Evolutionary conservation across 306 rosid genomes (phyloP).

Genomic region (Sicyos edulis): DNA sequence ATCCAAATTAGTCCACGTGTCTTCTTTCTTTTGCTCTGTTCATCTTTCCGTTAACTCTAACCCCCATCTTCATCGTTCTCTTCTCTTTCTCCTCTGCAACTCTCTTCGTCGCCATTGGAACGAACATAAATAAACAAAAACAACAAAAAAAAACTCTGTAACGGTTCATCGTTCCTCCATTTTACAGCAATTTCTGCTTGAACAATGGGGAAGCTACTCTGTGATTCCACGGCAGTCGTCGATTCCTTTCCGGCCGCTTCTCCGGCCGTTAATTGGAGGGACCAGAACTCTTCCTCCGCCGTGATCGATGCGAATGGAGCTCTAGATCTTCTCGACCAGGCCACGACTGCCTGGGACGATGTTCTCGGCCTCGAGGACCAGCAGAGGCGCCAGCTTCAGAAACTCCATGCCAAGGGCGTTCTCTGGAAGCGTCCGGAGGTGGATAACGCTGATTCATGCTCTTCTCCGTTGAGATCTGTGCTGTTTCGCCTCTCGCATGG

Average conservation of each 20-base stretch:
- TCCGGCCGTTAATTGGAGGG: conserved; percentile 62
- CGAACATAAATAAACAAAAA: not conserved
- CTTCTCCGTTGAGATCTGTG: conserved; percentile 43
- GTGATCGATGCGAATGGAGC: conserved; percentile 38
- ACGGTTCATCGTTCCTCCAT: not conserved
- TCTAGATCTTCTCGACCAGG: conserved; percentile 57
- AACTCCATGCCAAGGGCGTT: conserved; percentile 72
- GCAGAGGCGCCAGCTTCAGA: conserved; percentile 71
- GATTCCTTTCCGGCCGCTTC: conserved; percentile 62
- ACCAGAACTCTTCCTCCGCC: conserved; percentile 35
- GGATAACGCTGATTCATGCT: conserved; percentile 14
- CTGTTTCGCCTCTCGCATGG: conserved; percentile 85
- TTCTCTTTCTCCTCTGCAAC: conserved; percentile 11
- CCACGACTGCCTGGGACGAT: conserved; percentile 54
- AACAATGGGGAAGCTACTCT: conserved; percentile 77
- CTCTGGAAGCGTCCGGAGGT: conserved; percentile 77
- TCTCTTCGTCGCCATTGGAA: conserved; percentile 39
- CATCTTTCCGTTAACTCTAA: conserved; percentile 76
- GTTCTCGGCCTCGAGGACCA: conserved; percentile 85
- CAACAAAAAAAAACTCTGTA: not conserved
- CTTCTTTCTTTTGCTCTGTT: conserved; percentile 37
- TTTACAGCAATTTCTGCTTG: conserved; percentile 3
- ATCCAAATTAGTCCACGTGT: conserved; percentile 56
- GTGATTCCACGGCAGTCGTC: conserved; percentile 75
- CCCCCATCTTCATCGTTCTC: conserved; percentile 11